Conservation (phyloP, 2,329 filamentous ascomycete genomes). For the Diaporthe amygdali region DNA sequence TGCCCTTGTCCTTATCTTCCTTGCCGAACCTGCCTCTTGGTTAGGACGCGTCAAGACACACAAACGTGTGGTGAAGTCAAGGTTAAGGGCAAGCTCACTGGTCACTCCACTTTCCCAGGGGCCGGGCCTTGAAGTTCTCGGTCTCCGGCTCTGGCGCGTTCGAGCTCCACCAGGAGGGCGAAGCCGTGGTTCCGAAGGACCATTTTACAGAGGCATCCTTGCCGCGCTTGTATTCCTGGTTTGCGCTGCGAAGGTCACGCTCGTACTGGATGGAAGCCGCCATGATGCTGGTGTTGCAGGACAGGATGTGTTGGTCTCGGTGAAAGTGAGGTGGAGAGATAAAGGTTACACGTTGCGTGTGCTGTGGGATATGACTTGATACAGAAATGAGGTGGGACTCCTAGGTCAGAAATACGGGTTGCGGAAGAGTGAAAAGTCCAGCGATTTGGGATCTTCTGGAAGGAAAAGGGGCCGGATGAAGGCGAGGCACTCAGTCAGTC, state of each 20-base stretch:
- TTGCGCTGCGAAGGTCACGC: constrained; percentile 50
- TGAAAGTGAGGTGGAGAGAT: neutral
- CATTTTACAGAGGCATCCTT: constrained; percentile 50
- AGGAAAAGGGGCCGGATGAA: constrained; percentile 24
- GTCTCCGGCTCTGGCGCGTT: constrained; percentile 25
- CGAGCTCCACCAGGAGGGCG: neutral
- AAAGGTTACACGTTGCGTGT: constrained; percentile 1
- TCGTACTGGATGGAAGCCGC: constrained; percentile 35
- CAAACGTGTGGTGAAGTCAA: neutral
- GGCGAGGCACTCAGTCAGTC: constrained; percentile 9
- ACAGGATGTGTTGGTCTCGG: neutral
- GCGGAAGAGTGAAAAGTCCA: constrained; percentile 3
- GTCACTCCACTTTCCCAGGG: constrained; percentile 36
- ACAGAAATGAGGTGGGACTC: constrained; percentile 6
- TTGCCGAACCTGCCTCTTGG: constrained; percentile 19
- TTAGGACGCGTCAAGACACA: constrained; percentile 7
- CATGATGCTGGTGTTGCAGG: constrained; percentile 27
- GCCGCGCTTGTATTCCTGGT: constrained; percentile 48
- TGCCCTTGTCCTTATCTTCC: constrained; percentile 34
- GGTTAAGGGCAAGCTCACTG: constrained; percentile 35
- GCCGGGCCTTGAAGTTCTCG: constrained; percentile 42
- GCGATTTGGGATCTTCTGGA: constrained; percentile 5
- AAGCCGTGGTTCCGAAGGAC: constrained; percentile 38
- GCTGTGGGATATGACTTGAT: neutral
- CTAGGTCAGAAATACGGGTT: constrained; percentile 16